Evolutionary conservation across 169 alveolate genomes (phyloP), one percentile per base, ranked within the genome.

Genomic region (Pseudocohnilembus persalinus): DNA sequence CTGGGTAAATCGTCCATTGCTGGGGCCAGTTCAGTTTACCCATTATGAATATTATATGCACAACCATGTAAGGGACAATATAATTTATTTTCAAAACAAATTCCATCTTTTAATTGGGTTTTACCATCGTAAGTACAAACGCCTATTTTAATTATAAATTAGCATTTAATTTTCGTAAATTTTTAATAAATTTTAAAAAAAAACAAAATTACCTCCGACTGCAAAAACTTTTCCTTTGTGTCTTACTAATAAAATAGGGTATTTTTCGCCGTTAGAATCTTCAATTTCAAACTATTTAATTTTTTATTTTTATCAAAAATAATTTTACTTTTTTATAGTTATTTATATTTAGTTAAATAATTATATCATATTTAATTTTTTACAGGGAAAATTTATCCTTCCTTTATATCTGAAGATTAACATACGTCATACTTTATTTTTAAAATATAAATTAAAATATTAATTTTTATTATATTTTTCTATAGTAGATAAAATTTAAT

Each of bases 1-100:
- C 74, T 79, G 25, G 90, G 87, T 31, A 86, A 73, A 33, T 86
- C 83, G 49, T 86, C 90, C 0, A 80, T 80, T 20, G 90, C 85
- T 1, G 90, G 90, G 29, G 90, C 87, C 6, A 64, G 65, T 81
- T 86, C 90, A 4, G 83, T 82, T 79, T 33, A 34, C 16, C 90
- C 90, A 86, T 74, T 86, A 63, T 83, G 73, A 28, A 86, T 81
- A 86, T 86, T 83, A 30, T 31, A 86, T 74, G 83, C 80, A 31
- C 85, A 86, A 29, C 90, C 90, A 86, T 86, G 83, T 63, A 63
- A 63, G 28, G 90, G 90, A 33, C 90, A 77, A 76, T 86, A 86
- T 11, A 86, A 35, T 63, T 86, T 86, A 75, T 86, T 82, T 1
- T 78, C 87, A 81, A 86, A 86, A 81, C 90, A 80, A 34, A 86